Percentiles rank a stretch among this genome's conserved stretches.
These are phyloP conservation scores for Dissophora ornata DNA, from an alignment of 192 early-diverging fungal species.

Conservation along the genomic window DNA sequence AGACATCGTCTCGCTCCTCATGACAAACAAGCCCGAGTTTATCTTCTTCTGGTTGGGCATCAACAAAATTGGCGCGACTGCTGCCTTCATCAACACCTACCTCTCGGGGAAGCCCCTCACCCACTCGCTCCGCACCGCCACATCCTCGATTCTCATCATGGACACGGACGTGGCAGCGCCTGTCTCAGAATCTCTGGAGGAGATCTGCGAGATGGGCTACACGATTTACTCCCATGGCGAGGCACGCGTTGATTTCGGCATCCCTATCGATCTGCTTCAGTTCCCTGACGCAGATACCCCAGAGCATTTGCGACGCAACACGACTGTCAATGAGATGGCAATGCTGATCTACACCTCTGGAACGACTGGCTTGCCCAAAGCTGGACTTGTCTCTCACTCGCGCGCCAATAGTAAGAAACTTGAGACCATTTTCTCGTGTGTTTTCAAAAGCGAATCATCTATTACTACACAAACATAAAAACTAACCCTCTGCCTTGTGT, in stretches of 20 bases:
- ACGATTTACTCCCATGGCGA: conserved; percentile 28
- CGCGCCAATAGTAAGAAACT: conserved; percentile 34
- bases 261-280: conserved; percentile 25
- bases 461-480: too few species aligned
- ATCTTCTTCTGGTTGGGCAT: conserved; percentile 65
- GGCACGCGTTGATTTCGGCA: conserved; percentile 46
- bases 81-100: conserved; percentile 75
- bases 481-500: too few species aligned
- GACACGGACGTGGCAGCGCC: conserved; percentile 44
- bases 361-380: conserved; percentile 74
- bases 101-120: conserved; percentile 56
- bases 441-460: too few species aligned
- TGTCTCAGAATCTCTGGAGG: conserved; percentile 14
- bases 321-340: conserved; percentile 37
- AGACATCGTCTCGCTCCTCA: conserved; percentile 64
- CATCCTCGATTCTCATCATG: conserved; percentile 40
- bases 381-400: conserved; percentile 59
- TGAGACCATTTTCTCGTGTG: too few species aligned
- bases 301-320: conserved; percentile 2
- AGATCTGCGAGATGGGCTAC: conserved; percentile 33
- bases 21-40: conserved; percentile 72
- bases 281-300: conserved; percentile 28
- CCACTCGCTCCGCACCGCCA: conserved; percentile 56
- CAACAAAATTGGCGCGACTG: conserved; percentile 67
- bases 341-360: conserved; percentile 65